phyloP scores from a whole-genome alignment of 768 basidiomycete species.

The Collybia sp. region DNA sequence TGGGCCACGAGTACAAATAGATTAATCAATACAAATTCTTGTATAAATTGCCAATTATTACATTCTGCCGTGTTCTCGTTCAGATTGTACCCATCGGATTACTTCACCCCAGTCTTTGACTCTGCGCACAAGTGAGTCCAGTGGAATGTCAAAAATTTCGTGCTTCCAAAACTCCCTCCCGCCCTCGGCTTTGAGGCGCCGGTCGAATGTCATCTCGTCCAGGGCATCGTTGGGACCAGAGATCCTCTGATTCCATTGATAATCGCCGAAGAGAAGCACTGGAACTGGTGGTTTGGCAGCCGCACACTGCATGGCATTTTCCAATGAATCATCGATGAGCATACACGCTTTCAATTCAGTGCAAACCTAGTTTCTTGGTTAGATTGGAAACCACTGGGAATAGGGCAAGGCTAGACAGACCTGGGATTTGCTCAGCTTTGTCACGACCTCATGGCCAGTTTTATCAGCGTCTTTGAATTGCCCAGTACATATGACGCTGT shows the following conservation, averaged over 20 bases:
- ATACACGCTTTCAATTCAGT: slow-evolving; percentile 55
- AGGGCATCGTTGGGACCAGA: slow-evolving; percentile 38
- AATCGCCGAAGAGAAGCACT: slow-evolving; percentile 71
- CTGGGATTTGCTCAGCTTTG: slow-evolving; percentile 67
- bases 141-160: slow-evolving; percentile 44
- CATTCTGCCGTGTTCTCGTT: slow-evolving; percentile 16
- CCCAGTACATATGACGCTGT: slow-evolving; percentile 66
- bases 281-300: slow-evolving; percentile 43
- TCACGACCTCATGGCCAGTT: slow-evolving; percentile 37
- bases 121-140: slow-evolving; percentile 42
- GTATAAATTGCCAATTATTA: slow-evolving; percentile 8
- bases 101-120: slow-evolving; percentile 65
- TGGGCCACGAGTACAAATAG: too few relatives aligned
- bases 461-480: slow-evolving; percentile 59
- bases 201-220: slow-evolving; percentile 52
- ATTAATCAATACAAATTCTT: too few relatives aligned
- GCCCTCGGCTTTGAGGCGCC: slow-evolving; percentile 39
- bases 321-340: slow-evolving; percentile 77
- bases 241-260: slow-evolving; percentile 68
- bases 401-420: slow-evolving; percentile 22
- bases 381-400: too few relatives aligned
- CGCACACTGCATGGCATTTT: slow-evolving; percentile 66
- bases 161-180: slow-evolving; percentile 54
- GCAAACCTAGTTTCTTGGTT: slow-evolving; percentile 44
- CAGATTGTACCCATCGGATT: slow-evolving; percentile 38